Evolutionary conservation across 306 rosid genomes (phyloP).

Genomic region (Citrullus colocynthis): DNA sequence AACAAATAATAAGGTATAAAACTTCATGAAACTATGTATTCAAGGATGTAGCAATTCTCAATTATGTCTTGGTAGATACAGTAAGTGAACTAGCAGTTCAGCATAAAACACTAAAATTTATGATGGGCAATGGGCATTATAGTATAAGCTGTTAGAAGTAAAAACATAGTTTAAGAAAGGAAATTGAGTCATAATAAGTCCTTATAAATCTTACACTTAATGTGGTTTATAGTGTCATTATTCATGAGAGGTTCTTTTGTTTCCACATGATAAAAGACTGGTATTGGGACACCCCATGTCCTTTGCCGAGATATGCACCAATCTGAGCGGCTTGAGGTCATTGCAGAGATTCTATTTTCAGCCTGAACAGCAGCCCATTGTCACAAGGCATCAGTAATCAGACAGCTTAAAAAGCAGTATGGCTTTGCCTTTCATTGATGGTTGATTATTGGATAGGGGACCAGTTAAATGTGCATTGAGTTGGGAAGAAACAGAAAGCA

Average conservation of each 20-base stretch:
- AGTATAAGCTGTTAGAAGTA: neutral
- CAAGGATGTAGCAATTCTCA: neutral
- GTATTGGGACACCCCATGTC: slow-evolving; percentile 99
- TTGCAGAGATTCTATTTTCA: slow-evolving; percentile 89
- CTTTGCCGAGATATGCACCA: slow-evolving; percentile 99
- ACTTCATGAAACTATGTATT: neutral
- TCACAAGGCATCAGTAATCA: neutral
- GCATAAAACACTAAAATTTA: neutral
- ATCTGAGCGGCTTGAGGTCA: slow-evolving; percentile 87
- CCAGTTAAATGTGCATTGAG: neutral
- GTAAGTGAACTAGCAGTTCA: neutral
- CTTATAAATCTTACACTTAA: slow-evolving; percentile 44
- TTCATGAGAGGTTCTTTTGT: slow-evolving; percentile 90
- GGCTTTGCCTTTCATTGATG: neutral
- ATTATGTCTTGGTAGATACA: neutral
- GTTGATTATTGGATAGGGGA: neutral
- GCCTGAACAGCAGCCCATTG: slow-evolving; percentile 31
- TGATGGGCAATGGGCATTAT: neutral
- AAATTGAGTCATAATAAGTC: neutral
- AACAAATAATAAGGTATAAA: slow-evolving; percentile 14
- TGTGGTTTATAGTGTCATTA: slow-evolving; percentile 73
- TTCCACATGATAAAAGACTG: slow-evolving; percentile 79
- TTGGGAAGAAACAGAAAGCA: neutral
- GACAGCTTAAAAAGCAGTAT: neutral
- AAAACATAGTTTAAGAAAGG: neutral